Evolutionary conservation across 2,329 filamentous ascomycete genomes (phyloP).

Genomic region (Sphaerulina populicola): DNA sequence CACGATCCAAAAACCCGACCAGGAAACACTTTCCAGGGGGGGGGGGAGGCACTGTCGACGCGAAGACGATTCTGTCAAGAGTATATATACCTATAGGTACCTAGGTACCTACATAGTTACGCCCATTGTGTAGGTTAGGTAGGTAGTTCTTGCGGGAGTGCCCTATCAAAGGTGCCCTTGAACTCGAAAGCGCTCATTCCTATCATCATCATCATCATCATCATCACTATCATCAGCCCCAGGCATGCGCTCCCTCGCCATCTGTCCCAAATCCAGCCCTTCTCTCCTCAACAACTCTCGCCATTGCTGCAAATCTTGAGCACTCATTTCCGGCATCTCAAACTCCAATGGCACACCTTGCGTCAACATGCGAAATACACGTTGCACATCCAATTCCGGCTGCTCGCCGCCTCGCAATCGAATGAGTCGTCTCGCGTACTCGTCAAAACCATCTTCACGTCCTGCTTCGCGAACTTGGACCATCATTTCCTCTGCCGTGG

Average conservation of each 20-base stretch:
- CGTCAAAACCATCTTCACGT: constrained; percentile 6
- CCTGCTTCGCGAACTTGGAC: constrained; percentile 25
- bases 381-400: constrained; percentile 1
- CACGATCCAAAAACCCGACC: not conserved
- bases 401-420: constrained; percentile 5
- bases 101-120: too few relatives aligned
- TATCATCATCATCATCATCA: not conserved
- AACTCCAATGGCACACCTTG: not conserved
- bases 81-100: too few relatives aligned
- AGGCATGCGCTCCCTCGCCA: not conserved
- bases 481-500: constrained; percentile 25
- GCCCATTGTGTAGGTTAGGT: not conserved
- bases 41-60: not conserved
- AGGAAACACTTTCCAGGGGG: not conserved
- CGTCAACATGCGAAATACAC: not conserved
- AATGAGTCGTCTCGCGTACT: constrained; percentile 5
- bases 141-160: too few relatives aligned
- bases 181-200: too few relatives aligned
- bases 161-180: too few relatives aligned
- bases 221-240: not conserved
- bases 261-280: not conserved
- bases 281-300: not conserved
- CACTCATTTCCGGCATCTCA: not conserved
- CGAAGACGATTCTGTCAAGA: not conserved
- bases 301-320: not conserved